A percentile compares a stretch with the other conserved stretches of the same genome.
These are phyloP conservation scores for Brassica hybrid DNA, from an alignment of 441 rosid species.

Conservation along the genomic window DNA sequence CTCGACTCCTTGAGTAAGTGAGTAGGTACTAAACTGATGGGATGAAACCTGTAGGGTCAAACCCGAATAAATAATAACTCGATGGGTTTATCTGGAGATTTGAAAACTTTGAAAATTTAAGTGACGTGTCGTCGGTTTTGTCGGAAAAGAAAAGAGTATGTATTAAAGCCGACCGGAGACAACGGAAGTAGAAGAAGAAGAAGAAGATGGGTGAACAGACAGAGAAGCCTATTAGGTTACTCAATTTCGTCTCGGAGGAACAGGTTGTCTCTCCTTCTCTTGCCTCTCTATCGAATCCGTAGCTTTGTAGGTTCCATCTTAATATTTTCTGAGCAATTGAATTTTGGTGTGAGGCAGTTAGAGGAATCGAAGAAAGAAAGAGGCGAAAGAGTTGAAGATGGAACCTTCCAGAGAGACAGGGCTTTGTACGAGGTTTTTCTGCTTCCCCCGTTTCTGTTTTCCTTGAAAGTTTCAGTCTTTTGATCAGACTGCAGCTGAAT, in stretches of 20 bases:
- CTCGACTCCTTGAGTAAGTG: no score
- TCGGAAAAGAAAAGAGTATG: constrained; percentile 6
- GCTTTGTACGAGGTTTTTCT: constrained; percentile 76
- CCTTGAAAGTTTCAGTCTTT: no score
- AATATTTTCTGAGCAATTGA: not conserved
- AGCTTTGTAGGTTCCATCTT: constrained; percentile 10
- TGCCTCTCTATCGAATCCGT: constrained; percentile 40
- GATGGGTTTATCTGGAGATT: not conserved
- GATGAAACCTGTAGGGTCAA: constrained; percentile 26
- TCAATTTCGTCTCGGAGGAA: constrained; percentile 88
- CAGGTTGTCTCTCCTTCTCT: constrained; percentile 58
- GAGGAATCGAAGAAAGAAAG: constrained; percentile 83
- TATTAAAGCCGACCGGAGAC: constrained; percentile 3
- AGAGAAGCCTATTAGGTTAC: constrained; percentile 57
- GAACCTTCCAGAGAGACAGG: constrained; percentile 93
- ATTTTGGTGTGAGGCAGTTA: constrained; percentile 52
- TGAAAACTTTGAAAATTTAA: not conserved
- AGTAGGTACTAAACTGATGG: constrained; percentile 1
- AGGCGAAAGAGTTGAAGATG: constrained; percentile 94
- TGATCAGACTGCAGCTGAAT: constrained; percentile 9
- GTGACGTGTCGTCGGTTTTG: constrained; percentile 1
- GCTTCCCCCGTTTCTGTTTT: no score
- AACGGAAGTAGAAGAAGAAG: constrained; percentile 29
- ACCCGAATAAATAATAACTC: not conserved
- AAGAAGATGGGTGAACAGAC: constrained; percentile 67